A percentile compares a stretch with the other conserved stretches of the same genome.
Evolutionary conservation across 2,329 filamentous ascomycete genomes (phyloP).

Genomic region (Talaromyces sp.): DNA sequence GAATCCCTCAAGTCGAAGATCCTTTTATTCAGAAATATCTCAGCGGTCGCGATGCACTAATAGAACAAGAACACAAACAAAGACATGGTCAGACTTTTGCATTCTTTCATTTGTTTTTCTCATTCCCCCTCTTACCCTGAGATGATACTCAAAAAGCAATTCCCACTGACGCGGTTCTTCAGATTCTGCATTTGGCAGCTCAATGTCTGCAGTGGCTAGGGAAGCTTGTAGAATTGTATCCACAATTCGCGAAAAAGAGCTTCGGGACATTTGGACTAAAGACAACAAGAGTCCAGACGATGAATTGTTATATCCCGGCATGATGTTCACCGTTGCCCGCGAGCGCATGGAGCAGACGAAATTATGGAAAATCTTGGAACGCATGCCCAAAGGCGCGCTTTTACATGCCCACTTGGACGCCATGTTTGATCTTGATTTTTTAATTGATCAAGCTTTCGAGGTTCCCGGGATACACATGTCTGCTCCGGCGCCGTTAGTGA

Average conservation of each 20-base stretch:
- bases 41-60: slow-evolving; percentile 67
- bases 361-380: slow-evolving; percentile 78
- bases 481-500: slow-evolving; percentile 56
- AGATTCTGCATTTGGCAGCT: slow-evolving; percentile 34
- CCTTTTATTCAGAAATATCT: slow-evolving; percentile 81
- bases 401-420: slow-evolving; percentile 82
- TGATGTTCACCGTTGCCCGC: slow-evolving; percentile 89
- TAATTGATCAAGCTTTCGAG: slow-evolving; percentile 66
- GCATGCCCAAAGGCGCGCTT: slow-evolving; percentile 75
- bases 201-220: slow-evolving; percentile 72
- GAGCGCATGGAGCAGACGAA: slow-evolving; percentile 79
- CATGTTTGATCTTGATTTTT: slow-evolving; percentile 81
- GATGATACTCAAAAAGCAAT: not conserved
- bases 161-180: not conserved
- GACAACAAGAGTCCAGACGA: slow-evolving; percentile 49
- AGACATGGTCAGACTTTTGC: slow-evolving; percentile 62
- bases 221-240: slow-evolving; percentile 76
- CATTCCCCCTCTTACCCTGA: not conserved
- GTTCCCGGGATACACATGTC: slow-evolving; percentile 71
- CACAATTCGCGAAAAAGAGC: slow-evolving; percentile 73
- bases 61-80: slow-evolving; percentile 74
- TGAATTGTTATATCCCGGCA: slow-evolving; percentile 72
- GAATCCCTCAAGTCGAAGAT: slow-evolving; percentile 54
- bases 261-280: slow-evolving; percentile 73
- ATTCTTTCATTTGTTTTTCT: not conserved